Evolutionary conservation across 179 eudicot genomes (phyloP).

Genomic region (Camellia oleifera): DNA sequence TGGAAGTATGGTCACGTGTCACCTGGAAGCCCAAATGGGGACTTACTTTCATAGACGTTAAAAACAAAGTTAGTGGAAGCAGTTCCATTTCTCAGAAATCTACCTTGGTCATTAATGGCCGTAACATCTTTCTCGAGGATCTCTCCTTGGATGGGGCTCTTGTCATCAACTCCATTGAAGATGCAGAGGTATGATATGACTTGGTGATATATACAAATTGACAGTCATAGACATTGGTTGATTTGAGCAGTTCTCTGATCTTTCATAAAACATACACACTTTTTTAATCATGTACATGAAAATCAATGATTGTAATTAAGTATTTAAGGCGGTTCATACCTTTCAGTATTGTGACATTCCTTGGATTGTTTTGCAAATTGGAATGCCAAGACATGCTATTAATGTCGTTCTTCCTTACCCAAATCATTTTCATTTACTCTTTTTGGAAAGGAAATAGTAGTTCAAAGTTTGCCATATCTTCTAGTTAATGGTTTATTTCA

Average conservation of each 20-base stretch:
- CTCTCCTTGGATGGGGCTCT: slow-evolving; percentile 89
- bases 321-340: too few species aligned
- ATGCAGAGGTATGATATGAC: slow-evolving; percentile 68
- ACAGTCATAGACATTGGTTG: background rate
- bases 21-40: slow-evolving; percentile 97
- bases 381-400: background rate
- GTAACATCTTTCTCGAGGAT: slow-evolving; percentile 54
- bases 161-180: slow-evolving; percentile 58
- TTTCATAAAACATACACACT: background rate
- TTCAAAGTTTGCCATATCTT: background rate
- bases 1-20: slow-evolving; percentile 90
- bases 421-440: background rate
- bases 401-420: background rate
- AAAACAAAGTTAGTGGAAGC: slow-evolving; percentile 59
- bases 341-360: background rate
- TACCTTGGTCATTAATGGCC: slow-evolving; percentile 77
- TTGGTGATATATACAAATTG: background rate
- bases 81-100: slow-evolving; percentile 68
- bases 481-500: background rate
- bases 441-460: background rate
- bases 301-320: background rate
- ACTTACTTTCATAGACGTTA: slow-evolving; percentile 66
- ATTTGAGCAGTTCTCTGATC: background rate
- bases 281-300: background rate
- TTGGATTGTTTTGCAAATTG: background rate